These are phyloP conservation scores for Epichloe festucae DNA, from an alignment of 2,329 filamentous ascomycete genomes.

Conservation along the genomic window DNA sequence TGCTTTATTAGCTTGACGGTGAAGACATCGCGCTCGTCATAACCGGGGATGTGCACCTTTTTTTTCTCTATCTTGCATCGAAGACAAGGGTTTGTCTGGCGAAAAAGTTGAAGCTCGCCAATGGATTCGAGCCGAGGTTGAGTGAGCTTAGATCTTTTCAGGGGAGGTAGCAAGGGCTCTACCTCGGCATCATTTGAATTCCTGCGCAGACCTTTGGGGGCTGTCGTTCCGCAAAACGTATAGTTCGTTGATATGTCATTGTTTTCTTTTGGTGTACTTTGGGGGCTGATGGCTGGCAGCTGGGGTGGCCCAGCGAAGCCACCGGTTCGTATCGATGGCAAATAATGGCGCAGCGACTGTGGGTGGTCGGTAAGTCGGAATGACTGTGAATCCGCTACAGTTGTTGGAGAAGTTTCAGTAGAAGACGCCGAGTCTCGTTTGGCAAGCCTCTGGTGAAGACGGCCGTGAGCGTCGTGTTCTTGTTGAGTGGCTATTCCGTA, in stretches of 20 bases:
- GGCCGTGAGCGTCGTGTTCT: slow-evolving; percentile 38
- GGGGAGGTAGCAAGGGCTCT: slow-evolving; percentile 39
- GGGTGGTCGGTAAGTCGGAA: background rate
- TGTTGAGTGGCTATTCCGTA: slow-evolving; percentile 40
- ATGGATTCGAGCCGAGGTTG: slow-evolving; percentile 44
- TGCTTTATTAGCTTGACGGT: background rate
- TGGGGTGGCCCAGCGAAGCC: slow-evolving; percentile 1
- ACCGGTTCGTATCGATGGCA: slow-evolving; percentile 3
- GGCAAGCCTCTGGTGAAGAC: slow-evolving; percentile 26
- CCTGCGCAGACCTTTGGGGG: slow-evolving; percentile 13
- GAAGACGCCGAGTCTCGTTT: slow-evolving; percentile 35
- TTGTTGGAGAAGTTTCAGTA: slow-evolving; percentile 12
- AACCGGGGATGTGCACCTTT: slow-evolving; percentile 22
- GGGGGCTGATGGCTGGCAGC: slow-evolving; percentile 8
- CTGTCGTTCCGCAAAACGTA: background rate
- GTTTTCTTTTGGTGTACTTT: slow-evolving; percentile 5
- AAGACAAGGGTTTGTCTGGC: slow-evolving; percentile 35
- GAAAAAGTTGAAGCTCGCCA: slow-evolving; percentile 38
- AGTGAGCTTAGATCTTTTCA: slow-evolving; percentile 39
- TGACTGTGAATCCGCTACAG: background rate
- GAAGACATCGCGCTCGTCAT: background rate
- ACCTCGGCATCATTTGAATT: slow-evolving; percentile 33
- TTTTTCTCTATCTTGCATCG: slow-evolving; percentile 35
- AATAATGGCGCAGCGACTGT: background rate
- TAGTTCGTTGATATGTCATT: slow-evolving; percentile 4